Base-by-base conservation (phyloP, 768 basidiomycete genomes). In the Chalciporus pseudorubinellus region DNA sequence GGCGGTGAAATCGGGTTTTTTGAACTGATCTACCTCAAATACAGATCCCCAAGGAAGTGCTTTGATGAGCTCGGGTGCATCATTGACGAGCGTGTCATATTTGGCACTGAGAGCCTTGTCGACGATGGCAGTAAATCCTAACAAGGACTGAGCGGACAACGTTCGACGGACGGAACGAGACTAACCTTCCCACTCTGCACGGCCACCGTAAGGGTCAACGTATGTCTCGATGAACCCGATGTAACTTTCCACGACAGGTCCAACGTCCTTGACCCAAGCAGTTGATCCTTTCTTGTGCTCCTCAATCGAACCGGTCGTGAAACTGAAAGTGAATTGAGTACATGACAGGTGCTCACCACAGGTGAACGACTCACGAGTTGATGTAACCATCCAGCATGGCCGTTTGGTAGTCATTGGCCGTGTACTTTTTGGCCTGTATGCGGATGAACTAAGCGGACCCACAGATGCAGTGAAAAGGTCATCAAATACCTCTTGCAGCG, bases 131-230 rank as follows among this genome's bases (percentile, higher is more conserved):
- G 90, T 90, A 66, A 93, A 93, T 26, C 89, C 88, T 89, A 56
- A n/a, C 38, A 18, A 14, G 36, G 46, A 19, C 11, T 59, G 16
- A 46, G 36, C 49, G 44, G n/a, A 31, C 11, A 11, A 31, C 29
- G 3, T 2, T 11, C 6, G 13, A 31, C 10, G 13, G 29, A 31
- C 29, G 1, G 29, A 31, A 13, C 29, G 10, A 31, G 29, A 48
- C 59, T 31, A 49, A 83, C 89, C 91, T 80, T 94, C 91, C 92
- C 92, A 94, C 67, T 94, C 92, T 0, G 92, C 92, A 45, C 92
- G 82, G n/a, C 81, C 86, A 31, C 92, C 92, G 52, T 89, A 92
- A 7, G 92, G 92, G 63, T 94, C 92, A 16, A 92, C 85, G 53
- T 90, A 90, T 1, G 86, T 91, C 75, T 91, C 89, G 36, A 91